phyloP scores from a whole-genome alignment of 1,139 yeast genomes.

The Kodamaea fungicola region DNA sequence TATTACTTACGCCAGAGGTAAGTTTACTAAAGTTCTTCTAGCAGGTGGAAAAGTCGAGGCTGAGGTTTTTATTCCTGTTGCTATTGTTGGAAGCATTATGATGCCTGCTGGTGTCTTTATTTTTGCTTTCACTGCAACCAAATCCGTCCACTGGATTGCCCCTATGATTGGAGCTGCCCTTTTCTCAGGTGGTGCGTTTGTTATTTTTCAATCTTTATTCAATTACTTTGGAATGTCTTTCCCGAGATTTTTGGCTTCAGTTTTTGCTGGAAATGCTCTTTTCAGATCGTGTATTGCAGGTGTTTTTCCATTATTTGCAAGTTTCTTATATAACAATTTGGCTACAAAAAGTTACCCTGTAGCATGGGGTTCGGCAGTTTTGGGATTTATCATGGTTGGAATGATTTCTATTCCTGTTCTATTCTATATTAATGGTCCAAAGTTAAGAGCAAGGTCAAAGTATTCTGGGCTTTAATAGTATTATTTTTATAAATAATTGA shows the following conservation, averaged over 20 bases:
- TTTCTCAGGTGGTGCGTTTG: constrained; percentile 34
- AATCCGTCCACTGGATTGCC: constrained; percentile 39
- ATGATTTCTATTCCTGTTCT: constrained; percentile 46
- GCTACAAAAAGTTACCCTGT: constrained; percentile 46
- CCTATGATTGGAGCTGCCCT: constrained; percentile 40
- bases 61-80: constrained; percentile 39
- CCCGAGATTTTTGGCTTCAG: constrained; percentile 49
- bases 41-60: constrained; percentile 25
- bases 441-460: constrained; percentile 43
- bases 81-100: constrained; percentile 39
- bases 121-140: constrained; percentile 48
- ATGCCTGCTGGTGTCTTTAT: constrained; percentile 45
- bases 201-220: constrained; percentile 38
- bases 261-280: constrained; percentile 55
- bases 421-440: constrained; percentile 47
- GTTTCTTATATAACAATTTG: constrained; percentile 45
- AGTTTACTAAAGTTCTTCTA: constrained; percentile 23
- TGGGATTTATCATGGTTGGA: constrained; percentile 40
- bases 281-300: constrained; percentile 54
- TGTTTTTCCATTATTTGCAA: constrained; percentile 60
- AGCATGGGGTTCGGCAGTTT: constrained; percentile 52
- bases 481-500: too few species aligned
- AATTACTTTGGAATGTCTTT: constrained; percentile 33
- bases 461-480: constrained; percentile 20
- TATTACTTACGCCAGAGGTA: constrained; percentile 17